Evolutionary conservation across 2,329 filamentous ascomycete species (phyloP).

Genomic region (Gnomoniopsis sp.): DNA sequence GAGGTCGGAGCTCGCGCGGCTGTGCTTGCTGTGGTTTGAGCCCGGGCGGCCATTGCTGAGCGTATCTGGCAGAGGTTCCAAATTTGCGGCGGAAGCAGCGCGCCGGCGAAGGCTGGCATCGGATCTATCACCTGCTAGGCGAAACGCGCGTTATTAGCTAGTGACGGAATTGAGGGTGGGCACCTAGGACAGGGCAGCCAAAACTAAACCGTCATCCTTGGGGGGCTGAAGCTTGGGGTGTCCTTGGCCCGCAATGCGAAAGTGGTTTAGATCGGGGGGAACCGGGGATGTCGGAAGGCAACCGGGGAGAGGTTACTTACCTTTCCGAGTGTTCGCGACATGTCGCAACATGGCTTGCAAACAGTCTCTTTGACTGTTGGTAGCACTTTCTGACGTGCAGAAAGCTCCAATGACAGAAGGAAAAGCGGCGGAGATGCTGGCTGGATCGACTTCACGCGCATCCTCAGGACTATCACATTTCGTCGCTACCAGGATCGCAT

Average conservation of each 20-base stretch:
- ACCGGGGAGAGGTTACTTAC: conserved; percentile 47
- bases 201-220: conserved; percentile 4
- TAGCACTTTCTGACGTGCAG: conserved; percentile 66
- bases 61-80: conserved; percentile 51
- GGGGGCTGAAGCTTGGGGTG: background rate
- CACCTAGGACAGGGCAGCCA: background rate
- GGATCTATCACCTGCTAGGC: conserved; percentile 12
- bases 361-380: conserved; percentile 71
- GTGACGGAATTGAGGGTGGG: background rate
- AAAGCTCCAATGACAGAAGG: conserved; percentile 69
- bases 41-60: conserved; percentile 47
- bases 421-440: conserved; percentile 60
- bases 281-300: conserved; percentile 5
- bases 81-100: conserved; percentile 59
- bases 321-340: conserved; percentile 62
- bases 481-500: conserved; percentile 78
- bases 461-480: conserved; percentile 81
- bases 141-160: background rate
- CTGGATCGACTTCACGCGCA: conserved; percentile 67
- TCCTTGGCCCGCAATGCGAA: background rate
- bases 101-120: conserved; percentile 28
- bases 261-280: background rate
- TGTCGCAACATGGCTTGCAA: conserved; percentile 72
- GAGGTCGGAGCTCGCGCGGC: conserved; percentile 68
- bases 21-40: conserved; percentile 63